Evolutionary conservation across 495 filamentous ascomycete genomes (phyloP), one percentile per base, ranked within the genome.

Genomic region (Ramalina intermedia): DNA sequence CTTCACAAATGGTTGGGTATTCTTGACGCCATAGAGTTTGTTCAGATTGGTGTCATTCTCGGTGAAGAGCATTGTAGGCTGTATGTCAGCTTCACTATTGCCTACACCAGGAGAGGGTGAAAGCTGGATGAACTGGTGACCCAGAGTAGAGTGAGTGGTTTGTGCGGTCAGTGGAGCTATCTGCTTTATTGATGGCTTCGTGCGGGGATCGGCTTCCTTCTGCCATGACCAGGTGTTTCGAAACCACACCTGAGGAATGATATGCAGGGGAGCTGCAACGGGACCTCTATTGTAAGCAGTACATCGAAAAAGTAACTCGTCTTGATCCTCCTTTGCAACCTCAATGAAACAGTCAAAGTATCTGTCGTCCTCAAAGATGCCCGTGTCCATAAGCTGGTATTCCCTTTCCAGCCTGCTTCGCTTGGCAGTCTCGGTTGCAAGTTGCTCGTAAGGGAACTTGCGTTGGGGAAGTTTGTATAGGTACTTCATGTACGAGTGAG

Each of bases 341-440:
- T 96, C 90, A 53, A 96, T 95, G 63, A 90, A 82, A 59, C 94
- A 94, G 62, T 96, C 90, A 84, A 87, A 96, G 65, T 96, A 96
- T 44, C 81, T 69, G 58, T 91, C 82, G 14, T 95, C 87, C n/a
- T 87, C 73, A 58, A 96, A 96, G 47, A 84, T 68, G n/a, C 81
- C 87, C 1, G 89, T 93, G 60, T 96, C 91, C 29, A 90, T 72
- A 37, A 96, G 71, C 62, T 94, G 89, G 65, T 95, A 96, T 60
- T 96, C 90, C 24, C 72, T 76, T 37, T 94, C 90, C 49, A 75
- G 55, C 55, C 78, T 82, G 38, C 74, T 70, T 17, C 88, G 82
- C 47, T 71, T 75, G 24, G 80, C 85, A 59, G 94, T 96, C 59
- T 90, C 84, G 48, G 84, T 70, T 35, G 91, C 65, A 16, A 96